Evolutionary conservation across 2,329 filamentous ascomycete genomes (phyloP).

Genomic region (Fusarium goolgardi): DNA sequence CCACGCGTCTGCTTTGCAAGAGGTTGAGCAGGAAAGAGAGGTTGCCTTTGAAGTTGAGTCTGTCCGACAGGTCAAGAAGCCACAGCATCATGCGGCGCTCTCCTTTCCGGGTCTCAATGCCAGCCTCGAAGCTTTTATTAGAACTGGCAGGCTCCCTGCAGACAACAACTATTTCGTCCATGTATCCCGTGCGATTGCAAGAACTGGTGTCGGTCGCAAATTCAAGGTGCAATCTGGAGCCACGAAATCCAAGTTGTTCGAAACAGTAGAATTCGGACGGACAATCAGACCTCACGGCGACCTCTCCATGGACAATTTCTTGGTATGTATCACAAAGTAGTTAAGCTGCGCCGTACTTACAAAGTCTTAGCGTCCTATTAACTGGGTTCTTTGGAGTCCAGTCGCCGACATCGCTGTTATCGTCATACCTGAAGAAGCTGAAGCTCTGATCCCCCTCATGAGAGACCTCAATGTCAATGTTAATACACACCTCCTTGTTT

Average conservation of each 20-base stretch:
- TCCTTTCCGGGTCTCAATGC: conserved; percentile 60
- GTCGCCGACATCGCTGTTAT: conserved; percentile 62
- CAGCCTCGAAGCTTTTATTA: conserved; percentile 61
- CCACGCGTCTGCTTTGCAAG: conserved; percentile 66
- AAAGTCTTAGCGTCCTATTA: conserved; percentile 58
- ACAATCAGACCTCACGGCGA: conserved; percentile 42
- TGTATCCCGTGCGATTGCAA: conserved; percentile 49
- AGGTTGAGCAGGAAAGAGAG: conserved; percentile 69
- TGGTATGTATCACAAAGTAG: conserved; percentile 23
- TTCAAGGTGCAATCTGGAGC: conserved; percentile 44
- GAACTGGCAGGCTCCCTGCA: conserved; percentile 58
- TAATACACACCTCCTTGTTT: conserved; percentile 58
- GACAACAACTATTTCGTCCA: conserved; percentile 52
- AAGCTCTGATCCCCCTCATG: conserved; percentile 62
- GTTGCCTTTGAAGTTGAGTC: conserved; percentile 67
- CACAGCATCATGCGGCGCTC: conserved; percentile 55
- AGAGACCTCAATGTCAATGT: conserved; percentile 25
- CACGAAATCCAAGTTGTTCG: conserved; percentile 41
- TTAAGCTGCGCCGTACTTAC: conserved; percentile 11
- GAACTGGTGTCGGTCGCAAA: conserved; percentile 52
- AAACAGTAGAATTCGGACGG: conserved; percentile 49
- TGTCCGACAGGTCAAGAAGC: conserved; percentile 66
- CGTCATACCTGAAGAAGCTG: conserved; percentile 71
- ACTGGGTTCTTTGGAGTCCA: conserved; percentile 69
- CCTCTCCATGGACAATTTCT: conserved; percentile 39